Evolutionary conservation across 83 land plant species (phyloP).

Genomic region (Isoetes engelmannii): DNA sequence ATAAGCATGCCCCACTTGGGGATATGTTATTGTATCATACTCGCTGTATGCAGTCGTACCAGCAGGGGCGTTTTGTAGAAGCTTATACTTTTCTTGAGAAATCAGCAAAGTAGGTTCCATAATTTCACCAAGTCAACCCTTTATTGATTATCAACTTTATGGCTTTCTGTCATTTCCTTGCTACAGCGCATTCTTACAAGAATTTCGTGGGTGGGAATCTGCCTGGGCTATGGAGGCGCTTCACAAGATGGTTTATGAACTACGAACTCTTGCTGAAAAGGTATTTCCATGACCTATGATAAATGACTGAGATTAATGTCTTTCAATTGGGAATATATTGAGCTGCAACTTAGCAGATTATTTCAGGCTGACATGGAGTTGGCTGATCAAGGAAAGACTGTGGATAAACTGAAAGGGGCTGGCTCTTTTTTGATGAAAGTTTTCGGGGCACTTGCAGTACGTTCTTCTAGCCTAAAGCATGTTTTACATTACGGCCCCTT

Average conservation of each 20-base stretch:
- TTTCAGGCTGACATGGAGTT: conserved; percentile 92
- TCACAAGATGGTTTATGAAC: conserved; percentile 73
- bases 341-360: not conserved
- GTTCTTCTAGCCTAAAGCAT: not conserved
- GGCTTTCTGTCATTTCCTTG: not conserved
- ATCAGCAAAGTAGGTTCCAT: conserved; percentile 67
- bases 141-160: too few relatives aligned
- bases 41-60: conserved; percentile 53
- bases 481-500: too few relatives aligned
- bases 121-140: not conserved
- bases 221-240: conserved; percentile 95
- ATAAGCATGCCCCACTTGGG: conserved; percentile 49
- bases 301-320: not conserved
- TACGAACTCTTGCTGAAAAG: conserved; percentile 84
- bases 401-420: conserved; percentile 89
- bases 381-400: conserved; percentile 63
- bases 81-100: conserved; percentile 73
- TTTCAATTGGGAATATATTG: conserved; percentile 5
- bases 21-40: conserved; percentile 63
- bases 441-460: conserved; percentile 88
- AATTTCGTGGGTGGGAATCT: conserved; percentile 96
- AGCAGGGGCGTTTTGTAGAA: conserved; percentile 51
- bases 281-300: conserved; percentile 24
- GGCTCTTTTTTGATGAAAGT: conserved; percentile 99
- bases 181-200: conserved; percentile 86